Base-by-base conservation (phyloP, 2,329 filamentous ascomycete species). In the Colletotrichum paranaense region DNA sequence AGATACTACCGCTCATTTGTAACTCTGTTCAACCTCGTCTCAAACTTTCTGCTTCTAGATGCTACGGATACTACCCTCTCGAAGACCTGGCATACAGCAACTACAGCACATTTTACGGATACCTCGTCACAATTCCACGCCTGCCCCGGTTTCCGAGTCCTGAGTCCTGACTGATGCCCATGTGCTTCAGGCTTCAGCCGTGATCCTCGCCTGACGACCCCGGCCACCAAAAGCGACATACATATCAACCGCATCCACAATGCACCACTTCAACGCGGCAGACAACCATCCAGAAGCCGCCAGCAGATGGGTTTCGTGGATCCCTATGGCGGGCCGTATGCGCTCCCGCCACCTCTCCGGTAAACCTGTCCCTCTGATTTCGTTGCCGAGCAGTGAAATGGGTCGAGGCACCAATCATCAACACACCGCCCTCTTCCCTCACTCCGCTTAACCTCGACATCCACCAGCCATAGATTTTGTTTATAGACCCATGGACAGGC, bases 141-240 rank as follows among this genome's bases (percentile, higher is more conserved):
- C 26, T 14, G 62, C 46, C 68, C 62, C 30, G 63, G 46, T 46
- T 62, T 32, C 38, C 4, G 14, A 42, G 38, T 42, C 14, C 14
- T 42, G 38, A 42, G 38, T 42, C 38, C 16, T 60, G 42, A 58
- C 52, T 52, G 58, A 52, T 49, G 64, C 38, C 64, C 64, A 52
- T 68, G 57, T 57, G 58, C 28, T 59, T 58, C 65, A 38, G 22
- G 58, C 28, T 55, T 58, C 65, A 38, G 22, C 24, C 26, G 53
- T 58, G 58, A 58, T 68, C 55, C 70, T 64, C 35, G 58, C 70
- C 66, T 35, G 69, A 26, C 65, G 30, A 58, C 46, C 60, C 66
- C 46, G 46, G 70, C 70, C 70, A 72, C 32, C 70, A 69, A 55
- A 28, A 69, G 30, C 65, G 55, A 42, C 69, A 63, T 52, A 46